Base-by-base conservation (phyloP, 192 early-diverging fungal genomes). In the Helicostylum pulchrum region DNA sequence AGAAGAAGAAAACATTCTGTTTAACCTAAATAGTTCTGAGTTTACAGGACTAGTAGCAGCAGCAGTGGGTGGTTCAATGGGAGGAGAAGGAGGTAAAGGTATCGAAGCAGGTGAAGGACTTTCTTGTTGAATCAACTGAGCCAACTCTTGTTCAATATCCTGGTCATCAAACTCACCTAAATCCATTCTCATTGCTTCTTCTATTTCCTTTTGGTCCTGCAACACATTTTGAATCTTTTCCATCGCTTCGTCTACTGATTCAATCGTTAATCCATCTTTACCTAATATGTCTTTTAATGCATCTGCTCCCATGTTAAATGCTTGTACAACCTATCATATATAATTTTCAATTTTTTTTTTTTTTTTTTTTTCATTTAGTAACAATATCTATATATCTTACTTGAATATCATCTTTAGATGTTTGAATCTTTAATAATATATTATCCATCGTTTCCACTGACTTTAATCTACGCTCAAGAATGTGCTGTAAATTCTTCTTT, bases 171-270 rank as follows among this genome's bases (percentile, higher is more conserved):
- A 56, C 39, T 59, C 44, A 23, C 65, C 62, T 21, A 72, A 66
- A 4, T 78, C 77, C 7, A 55, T 49, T 15, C 48, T 74, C 58
- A 89, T 78, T 0, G 85, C 88, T 30, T 83, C 68, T 17, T 90
- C 87, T n/a, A 88, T 79, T 56, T 88, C 84, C 19, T 76, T 57
- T 32, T 87, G 84, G 59, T 86, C 85, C 12, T 80, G 81, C 31
- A 88, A 73, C 1, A 73, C 73, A 9, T 86, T 87, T 17, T 83
- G 75, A 20, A 90, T 53, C 8, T 69, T 79, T 42, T 85, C 84
- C 83, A 88, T 87, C 10, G 81, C 78, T 12, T 68, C 64, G 12
- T 86, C 81, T 8, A 90, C 83, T 0, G 68, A 64, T 19, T 87
- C 80, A 17, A 65, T 30, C 6, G 73, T 80, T 0, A 90, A 64